Conservation (phyloP, 78 protist genomes). For the Tieghemostelium lacteum region DNA sequence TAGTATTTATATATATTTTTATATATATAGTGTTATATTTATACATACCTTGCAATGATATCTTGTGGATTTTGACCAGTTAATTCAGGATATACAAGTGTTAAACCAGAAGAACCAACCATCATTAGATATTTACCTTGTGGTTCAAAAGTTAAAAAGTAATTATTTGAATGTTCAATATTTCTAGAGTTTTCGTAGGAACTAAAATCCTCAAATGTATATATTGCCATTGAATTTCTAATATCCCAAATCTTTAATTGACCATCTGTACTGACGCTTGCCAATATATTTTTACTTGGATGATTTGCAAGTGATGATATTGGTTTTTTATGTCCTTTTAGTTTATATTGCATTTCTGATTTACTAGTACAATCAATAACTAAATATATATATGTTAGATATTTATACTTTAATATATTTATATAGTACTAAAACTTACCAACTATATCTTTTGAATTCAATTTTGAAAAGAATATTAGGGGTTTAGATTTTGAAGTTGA, state of each 20-base stretch:
- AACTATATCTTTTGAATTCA: conserved; percentile 69
- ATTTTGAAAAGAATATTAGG: conserved; percentile 36
- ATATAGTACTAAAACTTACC: conserved; percentile 21
- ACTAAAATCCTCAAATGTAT: conserved; percentile 49
- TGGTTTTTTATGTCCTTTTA: conserved; percentile 79
- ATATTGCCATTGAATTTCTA: conserved; percentile 16
- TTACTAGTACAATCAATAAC: conserved; percentile 49
- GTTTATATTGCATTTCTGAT: conserved; percentile 25
- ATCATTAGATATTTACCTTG: conserved; percentile 56
- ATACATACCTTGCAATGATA: conserved; percentile 54
- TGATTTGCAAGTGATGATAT: conserved; percentile 67
- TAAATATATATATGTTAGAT: neutral
- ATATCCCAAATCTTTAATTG: conserved; percentile 64
- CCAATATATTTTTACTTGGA: conserved; percentile 45
- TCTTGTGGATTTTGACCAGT: conserved; percentile 21
- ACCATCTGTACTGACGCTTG: conserved; percentile 60
- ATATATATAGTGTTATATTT: neutral
- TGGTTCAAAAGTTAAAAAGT: conserved; percentile 59
- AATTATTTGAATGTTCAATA: conserved; percentile 66
- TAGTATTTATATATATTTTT: neutral
- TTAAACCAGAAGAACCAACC: conserved; percentile 76
- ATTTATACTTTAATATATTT: neutral
- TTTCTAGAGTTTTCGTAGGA: conserved; percentile 75
- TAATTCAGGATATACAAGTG: conserved; percentile 63
- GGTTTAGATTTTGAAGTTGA: conserved; percentile 3